Conservation (phyloP, 768 basidiomycete genomes). For the Suillus fuscotomentosus region DNA sequence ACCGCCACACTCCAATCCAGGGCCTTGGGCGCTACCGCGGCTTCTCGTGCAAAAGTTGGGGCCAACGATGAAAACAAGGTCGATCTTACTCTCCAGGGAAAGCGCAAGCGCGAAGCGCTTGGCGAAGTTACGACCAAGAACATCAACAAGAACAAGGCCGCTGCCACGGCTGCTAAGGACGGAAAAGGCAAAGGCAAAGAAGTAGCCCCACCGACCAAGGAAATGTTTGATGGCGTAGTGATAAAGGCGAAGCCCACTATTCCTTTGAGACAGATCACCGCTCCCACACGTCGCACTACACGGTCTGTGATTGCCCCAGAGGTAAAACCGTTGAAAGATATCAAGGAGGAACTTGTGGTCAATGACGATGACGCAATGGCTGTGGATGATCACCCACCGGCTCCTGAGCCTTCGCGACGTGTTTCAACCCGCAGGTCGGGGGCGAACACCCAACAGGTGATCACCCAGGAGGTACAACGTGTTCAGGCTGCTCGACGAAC, state of each 20-base stretch:
- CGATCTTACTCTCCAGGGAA: constrained; percentile 51
- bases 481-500: constrained; percentile 29
- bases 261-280: constrained; percentile 48
- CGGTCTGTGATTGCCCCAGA: constrained; percentile 26
- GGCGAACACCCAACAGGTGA: constrained; percentile 14
- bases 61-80: constrained; percentile 37
- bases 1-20: constrained; percentile 38
- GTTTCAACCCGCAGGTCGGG: constrained; percentile 31
- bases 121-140: constrained; percentile 69
- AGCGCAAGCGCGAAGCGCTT: constrained; percentile 75
- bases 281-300: constrained; percentile 36
- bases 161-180: constrained; percentile 36
- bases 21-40: constrained; percentile 40
- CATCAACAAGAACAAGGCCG: constrained; percentile 35
- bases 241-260: constrained; percentile 47
- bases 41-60: constrained; percentile 32
- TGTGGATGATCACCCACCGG: constrained; percentile 42
- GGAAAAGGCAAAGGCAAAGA: constrained; percentile 58
- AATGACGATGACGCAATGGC: constrained; percentile 53
- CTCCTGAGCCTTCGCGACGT: constrained; percentile 11
- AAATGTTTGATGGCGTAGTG: constrained; percentile 63
- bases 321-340: constrained; percentile 29
- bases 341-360: constrained; percentile 32
- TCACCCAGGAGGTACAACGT: constrained; percentile 29
- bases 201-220: constrained; percentile 35